Base-by-base conservation (phyloP, 2,329 filamentous ascomycete species). In the Pezicula neosporulosa region DNA sequence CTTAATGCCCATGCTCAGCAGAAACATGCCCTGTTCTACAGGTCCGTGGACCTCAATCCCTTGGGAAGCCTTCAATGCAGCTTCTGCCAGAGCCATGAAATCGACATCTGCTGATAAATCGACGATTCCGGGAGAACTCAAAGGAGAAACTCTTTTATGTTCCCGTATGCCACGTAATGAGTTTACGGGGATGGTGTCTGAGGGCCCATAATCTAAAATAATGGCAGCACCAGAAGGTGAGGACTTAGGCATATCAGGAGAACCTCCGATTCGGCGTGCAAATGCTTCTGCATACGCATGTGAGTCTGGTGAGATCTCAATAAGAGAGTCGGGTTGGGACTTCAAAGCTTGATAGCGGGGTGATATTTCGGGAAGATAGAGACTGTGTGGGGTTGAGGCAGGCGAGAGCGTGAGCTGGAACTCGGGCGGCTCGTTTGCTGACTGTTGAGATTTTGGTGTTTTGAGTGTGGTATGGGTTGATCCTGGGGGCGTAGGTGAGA, bases 71-170 rank as follows among this genome's bases (percentile, higher is more conserved):
- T 80, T 74, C 43, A 89, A 78, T 0, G 92, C 92, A 1, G 87
- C 78, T 66, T 97, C 92, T 0, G 91, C 92, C 1, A 99, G 73
- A 10, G 87, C 90, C 0, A 82, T 81, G 66, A 99, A 99, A 69
- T 99, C 94, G 1, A 99, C 94, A 65, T 99, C 93, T 1, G 89
- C 93, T 58, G 86, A 91, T 19, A 99, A 76, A 66, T 99, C 94
- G 3, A 95, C 91, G 24, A 86, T 80, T 0, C 94, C 94, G 0
- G 94, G 89, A 6, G 82, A 77, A 1, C 81, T 77, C 62, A 99
- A 90, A 4, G 94, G 90, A 19, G 85, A 91, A 43, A 96, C 87
- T 21, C 80, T 77, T 21, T 77, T 74, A 72, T 99, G 94, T 13
- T 78, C 75, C 35, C 85, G 82, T 68, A 99, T 97, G 19, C 94